Evolutionary conservation across 148 eudicot species (phyloP).

Genomic region (Bassia scoparia): DNA sequence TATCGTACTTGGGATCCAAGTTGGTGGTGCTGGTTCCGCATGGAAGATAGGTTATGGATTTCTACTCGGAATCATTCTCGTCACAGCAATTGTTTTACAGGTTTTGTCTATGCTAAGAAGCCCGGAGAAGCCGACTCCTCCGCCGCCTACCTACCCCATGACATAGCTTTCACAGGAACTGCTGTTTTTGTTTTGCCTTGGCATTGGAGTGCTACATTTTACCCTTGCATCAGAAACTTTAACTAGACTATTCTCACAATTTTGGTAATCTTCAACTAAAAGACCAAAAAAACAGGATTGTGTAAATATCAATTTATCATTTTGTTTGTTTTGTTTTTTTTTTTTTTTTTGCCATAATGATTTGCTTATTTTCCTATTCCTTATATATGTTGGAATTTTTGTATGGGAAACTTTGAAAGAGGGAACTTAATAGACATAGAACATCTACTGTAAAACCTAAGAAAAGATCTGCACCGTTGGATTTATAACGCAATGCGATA

Average conservation of each 20-base stretch:
- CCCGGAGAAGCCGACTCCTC: constrained; percentile 30
- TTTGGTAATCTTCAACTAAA: constrained; percentile 3
- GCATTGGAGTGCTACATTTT: not conserved
- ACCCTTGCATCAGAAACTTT: not conserved
- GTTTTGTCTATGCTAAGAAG: constrained; percentile 50
- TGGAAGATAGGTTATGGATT: constrained; percentile 93
- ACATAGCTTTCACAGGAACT: constrained; percentile 21
- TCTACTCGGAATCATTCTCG: constrained; percentile 43
- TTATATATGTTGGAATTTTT: constrained; percentile 3
- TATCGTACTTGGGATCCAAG: constrained; percentile 68
- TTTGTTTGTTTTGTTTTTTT: constrained; percentile 3
- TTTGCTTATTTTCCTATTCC: not conserved
- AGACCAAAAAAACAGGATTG: too few species aligned
- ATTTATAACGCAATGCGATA: not conserved
- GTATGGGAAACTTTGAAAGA: not conserved
- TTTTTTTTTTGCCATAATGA: not conserved
- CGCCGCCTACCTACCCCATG: constrained; percentile 55
- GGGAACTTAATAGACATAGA: not conserved
- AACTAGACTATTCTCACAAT: constrained; percentile 20
- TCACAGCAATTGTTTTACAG: constrained; percentile 55
- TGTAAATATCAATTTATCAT: constrained; percentile 33
- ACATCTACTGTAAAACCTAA: not conserved
- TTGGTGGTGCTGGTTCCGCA: constrained; percentile 52
- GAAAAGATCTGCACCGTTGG: not conserved
- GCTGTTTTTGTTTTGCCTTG: not conserved